Evolutionary conservation across 2,329 filamentous ascomycete genomes (phyloP), one percentile per base, ranked within the genome.

Genomic region (Metarhizium brunneum): DNA sequence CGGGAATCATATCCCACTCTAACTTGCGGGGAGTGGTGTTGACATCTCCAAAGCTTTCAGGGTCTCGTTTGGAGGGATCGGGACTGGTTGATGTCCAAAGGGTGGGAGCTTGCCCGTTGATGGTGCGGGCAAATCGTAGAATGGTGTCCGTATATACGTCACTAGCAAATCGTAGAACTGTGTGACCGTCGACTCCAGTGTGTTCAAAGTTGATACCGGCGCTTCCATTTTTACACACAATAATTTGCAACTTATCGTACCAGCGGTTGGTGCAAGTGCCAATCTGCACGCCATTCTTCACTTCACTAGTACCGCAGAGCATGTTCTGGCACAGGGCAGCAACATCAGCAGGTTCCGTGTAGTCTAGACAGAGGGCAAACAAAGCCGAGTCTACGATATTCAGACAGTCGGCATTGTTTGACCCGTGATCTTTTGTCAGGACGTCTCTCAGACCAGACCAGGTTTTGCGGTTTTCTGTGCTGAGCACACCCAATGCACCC

Each of bases 201-300:
- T 99, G 94, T 70, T 99, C 94, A 65, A 99, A 97, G 73, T 99
- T 99, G 82, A 99, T 97, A 6, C 94, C 94, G 0, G 94, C 94
- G 66, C 90, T 96, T 56, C 94, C 94, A 71, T 97, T 99, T 75
- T 96, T 95, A 79, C 94, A 97, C 52, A 99, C 94, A 54, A 99
- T 97, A 59, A 99, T 96, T 68, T 99, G 94, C 50, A 99, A 79
- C 75, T 99, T 99, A 74, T 99, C 94, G 67, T 99, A 99, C 94
- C 94, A 99, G 59, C 94, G 81, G 71, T 99, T 99, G 14, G 92
- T 96, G 73, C 94, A 99, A 2, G 94, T 97, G 35, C 94, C 94
- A 48, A 96, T 91, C 72, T 99, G 94, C 2, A 99, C 89, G 4
- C 94, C 94, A 67, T 87, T 88, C 65, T 95, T 88, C 13, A 97